phyloP scores from a whole-genome alignment of 1,284 basidiomycete species.

The Leccinum griseonigrum region DNA sequence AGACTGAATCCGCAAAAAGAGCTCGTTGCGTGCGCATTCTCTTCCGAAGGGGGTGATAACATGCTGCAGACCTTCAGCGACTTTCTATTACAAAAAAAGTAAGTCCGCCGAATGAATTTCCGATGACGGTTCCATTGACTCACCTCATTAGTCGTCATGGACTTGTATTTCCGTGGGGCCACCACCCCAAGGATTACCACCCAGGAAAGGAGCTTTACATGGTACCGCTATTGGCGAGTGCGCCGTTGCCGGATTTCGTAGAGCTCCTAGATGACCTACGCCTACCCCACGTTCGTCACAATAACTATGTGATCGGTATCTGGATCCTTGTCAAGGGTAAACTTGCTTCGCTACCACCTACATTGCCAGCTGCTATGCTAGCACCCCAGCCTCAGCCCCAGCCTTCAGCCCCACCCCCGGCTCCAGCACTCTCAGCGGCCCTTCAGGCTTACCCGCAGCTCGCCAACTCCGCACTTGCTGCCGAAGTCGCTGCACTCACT shows the following conservation, averaged over 20 bases:
- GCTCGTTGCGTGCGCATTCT: constrained; percentile 73
- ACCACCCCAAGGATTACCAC: constrained; percentile 63
- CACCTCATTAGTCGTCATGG: constrained; percentile 68
- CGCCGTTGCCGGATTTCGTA: constrained; percentile 80
- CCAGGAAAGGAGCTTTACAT: constrained; percentile 89
- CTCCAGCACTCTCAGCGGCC: constrained; percentile 22
- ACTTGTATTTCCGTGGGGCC: constrained; percentile 82
- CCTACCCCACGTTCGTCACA: constrained; percentile 59
- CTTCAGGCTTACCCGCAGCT: constrained; percentile 35
- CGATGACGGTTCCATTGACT: constrained; percentile 10
- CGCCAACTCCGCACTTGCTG: constrained; percentile 34
- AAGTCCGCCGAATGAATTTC: constrained; percentile 32
- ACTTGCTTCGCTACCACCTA: constrained; percentile 43
- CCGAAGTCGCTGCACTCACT: constrained; percentile 52
- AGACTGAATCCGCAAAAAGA: constrained; percentile 78
- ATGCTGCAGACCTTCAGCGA: constrained; percentile 64
- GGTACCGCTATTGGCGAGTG: constrained; percentile 69
- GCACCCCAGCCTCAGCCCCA: constrained; percentile 19
- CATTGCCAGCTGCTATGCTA: constrained; percentile 23
- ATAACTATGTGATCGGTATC: constrained; percentile 75
- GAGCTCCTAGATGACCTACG: constrained; percentile 81
- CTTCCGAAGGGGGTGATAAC: constrained; percentile 46
- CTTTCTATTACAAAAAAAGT: constrained; percentile 77
- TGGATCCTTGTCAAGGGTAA: constrained; percentile 80
- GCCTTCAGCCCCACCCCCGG: constrained; percentile 3